These are phyloP conservation scores for Phialophora expanda DNA, from an alignment of 2,329 filamentous ascomycete genomes.

Conservation along the genomic window DNA sequence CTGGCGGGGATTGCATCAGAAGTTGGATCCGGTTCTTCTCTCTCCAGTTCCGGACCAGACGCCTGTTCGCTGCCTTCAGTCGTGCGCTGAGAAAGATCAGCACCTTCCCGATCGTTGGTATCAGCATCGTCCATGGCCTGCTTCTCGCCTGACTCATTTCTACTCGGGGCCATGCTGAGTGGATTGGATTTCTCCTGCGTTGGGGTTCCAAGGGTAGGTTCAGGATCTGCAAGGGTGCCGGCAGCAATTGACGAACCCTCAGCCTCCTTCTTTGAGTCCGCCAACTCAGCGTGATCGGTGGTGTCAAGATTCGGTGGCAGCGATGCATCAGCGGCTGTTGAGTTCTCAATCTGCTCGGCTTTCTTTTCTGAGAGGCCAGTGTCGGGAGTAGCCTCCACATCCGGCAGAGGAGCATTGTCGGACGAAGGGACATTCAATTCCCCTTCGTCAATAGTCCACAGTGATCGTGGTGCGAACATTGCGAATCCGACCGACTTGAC, in stretches of 20 bases:
- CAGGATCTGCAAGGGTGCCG: conserved; percentile 45
- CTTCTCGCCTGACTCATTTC: conserved; percentile 9
- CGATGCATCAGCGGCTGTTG: conserved; percentile 53
- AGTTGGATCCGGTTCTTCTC: conserved; percentile 28
- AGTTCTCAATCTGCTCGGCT: conserved; percentile 73
- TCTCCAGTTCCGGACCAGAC: conserved; percentile 32
- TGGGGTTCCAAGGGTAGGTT: conserved; percentile 46
- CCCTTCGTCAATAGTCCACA: conserved; percentile 39
- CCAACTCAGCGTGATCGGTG: conserved; percentile 23
- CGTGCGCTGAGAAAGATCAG: conserved; percentile 33
- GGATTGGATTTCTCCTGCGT: conserved; percentile 43
- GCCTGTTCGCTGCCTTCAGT: conserved; percentile 32
- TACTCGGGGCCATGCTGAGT: conserved; percentile 17
- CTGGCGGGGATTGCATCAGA: conserved; percentile 36
- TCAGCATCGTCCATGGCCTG: not conserved
- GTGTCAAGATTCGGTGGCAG: conserved; percentile 24
- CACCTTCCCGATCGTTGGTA: conserved; percentile 5
- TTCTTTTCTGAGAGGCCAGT: conserved; percentile 51
- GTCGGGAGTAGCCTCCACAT: conserved; percentile 14
- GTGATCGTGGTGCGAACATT: conserved; percentile 32
- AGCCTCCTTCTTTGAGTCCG: conserved; percentile 19
- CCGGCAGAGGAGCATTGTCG: not conserved
- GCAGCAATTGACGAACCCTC: conserved; percentile 39
- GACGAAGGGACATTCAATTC: conserved; percentile 31
- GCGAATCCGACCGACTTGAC: conserved; percentile 29